These are phyloP conservation scores for Vigna hirtella DNA, from an alignment of 306 rosid genomes.

Conservation along the genomic window DNA sequence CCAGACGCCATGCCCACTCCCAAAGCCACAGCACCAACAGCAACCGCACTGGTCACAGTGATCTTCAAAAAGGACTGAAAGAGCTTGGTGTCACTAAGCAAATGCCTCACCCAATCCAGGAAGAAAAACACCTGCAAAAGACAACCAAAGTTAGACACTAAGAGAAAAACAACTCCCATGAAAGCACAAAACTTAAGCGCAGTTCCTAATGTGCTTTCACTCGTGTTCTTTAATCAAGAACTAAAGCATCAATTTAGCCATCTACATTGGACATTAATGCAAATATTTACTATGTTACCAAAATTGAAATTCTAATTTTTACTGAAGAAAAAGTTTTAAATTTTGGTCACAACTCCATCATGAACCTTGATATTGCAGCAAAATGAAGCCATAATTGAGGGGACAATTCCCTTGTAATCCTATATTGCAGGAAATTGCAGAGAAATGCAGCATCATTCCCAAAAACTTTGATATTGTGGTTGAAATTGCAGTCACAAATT, in stretches of 20 bases:
- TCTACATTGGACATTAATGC: not conserved
- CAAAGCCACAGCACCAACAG: constrained; percentile 83
- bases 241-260: not conserved
- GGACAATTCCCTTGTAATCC: not conserved
- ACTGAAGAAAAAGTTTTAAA: not conserved
- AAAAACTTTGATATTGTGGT: not conserved
- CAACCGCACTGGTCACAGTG: constrained; percentile 83
- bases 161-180: not conserved
- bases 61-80: constrained; percentile 94
- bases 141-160: constrained; percentile 35
- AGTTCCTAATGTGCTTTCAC: not conserved
- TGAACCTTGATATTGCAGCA: not conserved
- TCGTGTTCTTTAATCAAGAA: not conserved
- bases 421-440: not conserved
- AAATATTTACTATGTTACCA: not conserved
- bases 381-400: not conserved
- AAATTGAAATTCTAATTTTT: not conserved
- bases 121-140: constrained; percentile 81
- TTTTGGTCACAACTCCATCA: not conserved
- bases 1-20: constrained; percentile 97
- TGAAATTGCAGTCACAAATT: not conserved
- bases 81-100: constrained; percentile 74
- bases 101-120: constrained; percentile 93
- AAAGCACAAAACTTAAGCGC: not conserved
- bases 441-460: not conserved